Conservation (phyloP, 768 basidiomycete species). For the Boletus subcaerulescens region DNA sequence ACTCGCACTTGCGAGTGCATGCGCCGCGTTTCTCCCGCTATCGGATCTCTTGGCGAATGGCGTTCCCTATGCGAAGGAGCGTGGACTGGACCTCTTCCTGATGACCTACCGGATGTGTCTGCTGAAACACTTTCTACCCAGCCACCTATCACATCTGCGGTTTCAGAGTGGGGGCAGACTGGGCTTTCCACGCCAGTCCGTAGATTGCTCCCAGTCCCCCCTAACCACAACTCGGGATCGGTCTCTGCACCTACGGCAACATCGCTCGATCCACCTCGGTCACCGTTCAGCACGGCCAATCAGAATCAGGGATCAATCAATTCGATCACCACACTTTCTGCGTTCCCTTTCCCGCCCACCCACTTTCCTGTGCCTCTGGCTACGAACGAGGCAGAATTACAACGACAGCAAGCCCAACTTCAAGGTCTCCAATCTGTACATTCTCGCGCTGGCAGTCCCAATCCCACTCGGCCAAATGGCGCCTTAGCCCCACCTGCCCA, state of each 20-base stretch:
- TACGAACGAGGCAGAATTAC: slow-evolving; percentile 23
- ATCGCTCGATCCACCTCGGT: slow-evolving; percentile 24
- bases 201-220: slow-evolving; percentile 23
- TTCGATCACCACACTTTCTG: slow-evolving; percentile 67
- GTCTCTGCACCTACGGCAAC: not conserved
- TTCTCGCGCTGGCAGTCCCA: slow-evolving; percentile 20
- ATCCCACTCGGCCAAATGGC: slow-evolving; percentile 1
- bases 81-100: slow-evolving; percentile 50
- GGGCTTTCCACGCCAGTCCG: slow-evolving; percentile 15
- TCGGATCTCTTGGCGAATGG: slow-evolving; percentile 74
- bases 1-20: slow-evolving; percentile 67
- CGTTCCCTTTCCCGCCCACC: slow-evolving; percentile 70
- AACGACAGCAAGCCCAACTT: slow-evolving; percentile 24
- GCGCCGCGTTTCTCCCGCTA: slow-evolving; percentile 58
- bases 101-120: slow-evolving; percentile 25
- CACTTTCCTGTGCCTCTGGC: slow-evolving; percentile 64
- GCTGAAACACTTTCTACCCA: slow-evolving; percentile 1
- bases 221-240: slow-evolving; percentile 14
- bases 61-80: slow-evolving; percentile 72
- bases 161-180: slow-evolving; percentile 33
- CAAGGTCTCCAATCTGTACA: slow-evolving; percentile 16
- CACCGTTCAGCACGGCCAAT: slow-evolving; percentile 15
- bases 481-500: slow-evolving; percentile 2
- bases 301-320: slow-evolving; percentile 32
- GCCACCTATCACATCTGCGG: not conserved